Conservation (phyloP, 1,139 yeast genomes). For the Taiozyma sp. region DNA sequence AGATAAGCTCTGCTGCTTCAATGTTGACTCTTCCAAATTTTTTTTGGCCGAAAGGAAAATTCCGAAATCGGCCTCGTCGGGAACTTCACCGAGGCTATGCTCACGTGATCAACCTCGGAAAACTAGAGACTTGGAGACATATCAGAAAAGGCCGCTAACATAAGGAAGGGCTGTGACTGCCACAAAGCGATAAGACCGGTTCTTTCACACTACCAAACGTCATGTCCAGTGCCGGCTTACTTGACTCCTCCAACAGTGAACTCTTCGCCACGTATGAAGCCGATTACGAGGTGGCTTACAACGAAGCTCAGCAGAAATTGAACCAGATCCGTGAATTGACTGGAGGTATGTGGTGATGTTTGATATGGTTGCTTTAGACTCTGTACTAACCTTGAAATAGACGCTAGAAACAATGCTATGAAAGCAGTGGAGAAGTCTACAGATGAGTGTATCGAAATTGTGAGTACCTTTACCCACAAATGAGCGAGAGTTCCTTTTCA, state of each 20-base stretch:
- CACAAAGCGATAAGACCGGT: not conserved
- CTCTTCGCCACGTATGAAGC: slow-evolving; percentile 65
- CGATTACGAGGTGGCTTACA: slow-evolving; percentile 66
- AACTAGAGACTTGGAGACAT: too few species aligned
- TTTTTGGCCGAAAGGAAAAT: not conserved
- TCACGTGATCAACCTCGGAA: not conserved
- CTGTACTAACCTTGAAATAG: slow-evolving; percentile 25
- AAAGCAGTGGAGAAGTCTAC: slow-evolving; percentile 61
- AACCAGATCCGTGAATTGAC: slow-evolving; percentile 43
- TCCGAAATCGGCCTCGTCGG: not conserved
- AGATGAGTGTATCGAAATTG: slow-evolving; percentile 73
- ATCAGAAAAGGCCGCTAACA: not conserved
- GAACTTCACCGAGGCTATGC: not conserved
- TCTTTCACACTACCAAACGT: not conserved
- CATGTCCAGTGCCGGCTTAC: slow-evolving; percentile 20
- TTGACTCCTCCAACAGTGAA: slow-evolving; percentile 33
- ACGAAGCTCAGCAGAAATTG: slow-evolving; percentile 51
- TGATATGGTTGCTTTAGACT: slow-evolving; percentile 12
- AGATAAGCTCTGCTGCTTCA: not conserved
- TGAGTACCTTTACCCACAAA: slow-evolving; percentile 17
- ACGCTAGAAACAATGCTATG: slow-evolving; percentile 43
- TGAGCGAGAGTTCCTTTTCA: not conserved
- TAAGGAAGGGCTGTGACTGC: not conserved
- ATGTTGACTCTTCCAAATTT: not conserved
- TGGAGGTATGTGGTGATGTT: slow-evolving; percentile 37